Conservation (phyloP, 2,329 filamentous ascomycete species). For the Chrysoporthe austroafricana region DNA sequence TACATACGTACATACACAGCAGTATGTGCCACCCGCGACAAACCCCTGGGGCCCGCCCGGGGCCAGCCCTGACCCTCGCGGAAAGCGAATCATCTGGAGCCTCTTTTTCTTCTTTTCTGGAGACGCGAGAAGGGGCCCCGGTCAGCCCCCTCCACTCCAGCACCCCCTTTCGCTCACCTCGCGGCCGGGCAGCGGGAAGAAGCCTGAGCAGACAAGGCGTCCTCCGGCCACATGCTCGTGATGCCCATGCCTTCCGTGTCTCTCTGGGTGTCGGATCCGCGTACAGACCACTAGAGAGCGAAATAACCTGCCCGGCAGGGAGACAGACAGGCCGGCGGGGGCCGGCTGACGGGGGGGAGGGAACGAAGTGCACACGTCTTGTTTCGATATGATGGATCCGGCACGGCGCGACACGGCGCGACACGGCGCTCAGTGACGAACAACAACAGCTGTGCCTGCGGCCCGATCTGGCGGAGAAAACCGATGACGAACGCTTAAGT, state of each 20-base stretch:
- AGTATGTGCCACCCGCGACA: conserved; percentile 14
- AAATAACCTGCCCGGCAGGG: neutral
- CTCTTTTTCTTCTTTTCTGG: conserved; percentile 3
- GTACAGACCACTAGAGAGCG: conserved; percentile 11
- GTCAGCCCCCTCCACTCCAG: conserved; percentile 6
- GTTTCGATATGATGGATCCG: conserved; percentile 10
- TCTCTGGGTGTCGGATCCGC: neutral
- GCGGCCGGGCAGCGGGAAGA: neutral
- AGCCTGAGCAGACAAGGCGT: neutral
- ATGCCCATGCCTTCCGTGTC: neutral
- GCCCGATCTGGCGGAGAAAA: conserved; percentile 13
- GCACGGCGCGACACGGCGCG: conserved; percentile 10
- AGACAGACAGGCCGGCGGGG: neutral
- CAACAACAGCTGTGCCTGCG: conserved; percentile 10
- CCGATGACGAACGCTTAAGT: conserved; percentile 22
- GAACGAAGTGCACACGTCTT: neutral
- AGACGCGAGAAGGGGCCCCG: conserved; percentile 10
- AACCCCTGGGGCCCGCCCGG: neutral
- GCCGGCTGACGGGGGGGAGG: neutral
- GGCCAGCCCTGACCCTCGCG: conserved; percentile 11
- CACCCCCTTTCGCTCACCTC: conserved; percentile 20
- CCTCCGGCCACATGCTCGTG: conserved; percentile 1
- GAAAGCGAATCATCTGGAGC: conserved; percentile 26
- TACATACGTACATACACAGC: too few species aligned
- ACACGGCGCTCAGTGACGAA: conserved; percentile 6